Percentiles rank a stretch among this genome's conserved stretches.
These are phyloP conservation scores for Stenocarpella maydis DNA, from an alignment of 2,329 filamentous ascomycete genomes.

Conservation along the genomic window DNA sequence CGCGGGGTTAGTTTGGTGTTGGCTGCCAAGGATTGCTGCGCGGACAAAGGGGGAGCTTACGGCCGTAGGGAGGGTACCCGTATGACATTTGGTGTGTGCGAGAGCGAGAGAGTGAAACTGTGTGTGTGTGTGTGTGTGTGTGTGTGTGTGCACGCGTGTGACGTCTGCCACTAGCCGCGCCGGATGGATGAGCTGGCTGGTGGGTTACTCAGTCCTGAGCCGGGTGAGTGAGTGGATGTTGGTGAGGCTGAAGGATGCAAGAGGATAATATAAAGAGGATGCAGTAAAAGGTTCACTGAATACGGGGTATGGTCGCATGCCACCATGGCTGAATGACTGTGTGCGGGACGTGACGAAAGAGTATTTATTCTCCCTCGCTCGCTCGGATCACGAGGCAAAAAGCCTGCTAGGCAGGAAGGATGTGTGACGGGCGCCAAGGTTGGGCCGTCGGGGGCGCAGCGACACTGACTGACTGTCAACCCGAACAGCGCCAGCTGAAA, in stretches of 20 bases:
- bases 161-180: background rate
- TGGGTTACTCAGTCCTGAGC: background rate
- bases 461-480: background rate
- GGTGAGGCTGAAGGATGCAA: background rate
- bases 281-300: background rate
- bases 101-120: no score
- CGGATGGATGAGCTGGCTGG: background rate
- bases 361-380: background rate
- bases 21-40: background rate
- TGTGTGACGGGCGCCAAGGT: constrained; percentile 15
- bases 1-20: constrained; percentile 17
- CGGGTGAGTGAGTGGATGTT: background rate
- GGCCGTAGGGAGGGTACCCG: constrained; percentile 47
- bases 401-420: constrained; percentile 6
- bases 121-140: no score
- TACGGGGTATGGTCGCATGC: background rate
- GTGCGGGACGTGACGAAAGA: background rate
- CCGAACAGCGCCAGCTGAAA: constrained; percentile 11
- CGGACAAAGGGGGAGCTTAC: constrained; percentile 40
- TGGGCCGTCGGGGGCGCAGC: constrained; percentile 20
- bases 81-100: constrained; percentile 49
- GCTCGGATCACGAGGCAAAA: background rate
- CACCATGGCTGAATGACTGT: background rate
- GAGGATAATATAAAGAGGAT: background rate
- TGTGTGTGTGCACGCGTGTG: background rate